Percentiles rank a stretch among this genome's conserved stretches.
Conservation (phyloP, 495 filamentous ascomycete species). For the Xylaria intraflava region DNA sequence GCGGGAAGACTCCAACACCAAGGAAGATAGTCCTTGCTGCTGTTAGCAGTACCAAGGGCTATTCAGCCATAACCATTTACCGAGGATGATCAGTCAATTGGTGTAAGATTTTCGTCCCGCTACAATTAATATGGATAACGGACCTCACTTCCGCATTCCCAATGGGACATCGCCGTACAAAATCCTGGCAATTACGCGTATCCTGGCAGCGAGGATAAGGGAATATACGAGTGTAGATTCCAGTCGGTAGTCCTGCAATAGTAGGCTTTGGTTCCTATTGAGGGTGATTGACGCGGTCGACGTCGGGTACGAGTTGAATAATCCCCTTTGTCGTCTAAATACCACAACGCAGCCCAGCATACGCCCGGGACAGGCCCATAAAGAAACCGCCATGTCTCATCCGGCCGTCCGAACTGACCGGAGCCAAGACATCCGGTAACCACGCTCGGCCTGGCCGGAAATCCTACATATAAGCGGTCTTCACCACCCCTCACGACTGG, state of each 20-base stretch:
- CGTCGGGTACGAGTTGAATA: no score
- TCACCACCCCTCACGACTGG: background rate
- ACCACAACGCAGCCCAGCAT: background rate
- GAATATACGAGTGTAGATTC: background rate
- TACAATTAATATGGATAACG: background rate
- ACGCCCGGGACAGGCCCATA: background rate
- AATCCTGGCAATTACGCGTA: no score
- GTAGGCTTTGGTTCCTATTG: background rate
- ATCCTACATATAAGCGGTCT: background rate
- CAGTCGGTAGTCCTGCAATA: background rate
- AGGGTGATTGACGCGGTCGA: background rate
- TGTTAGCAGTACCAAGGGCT: no score
- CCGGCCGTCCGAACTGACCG: background rate
- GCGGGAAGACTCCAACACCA: background rate
- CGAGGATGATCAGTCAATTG: constrained; percentile 2
- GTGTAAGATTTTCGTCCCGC: background rate
- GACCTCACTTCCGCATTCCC: constrained; percentile 4
- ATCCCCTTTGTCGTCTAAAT: no score
- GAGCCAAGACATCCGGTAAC: constrained; percentile 4
- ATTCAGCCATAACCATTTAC: no score
- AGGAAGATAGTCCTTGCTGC: no score
- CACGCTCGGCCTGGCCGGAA: background rate
- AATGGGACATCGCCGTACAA: background rate
- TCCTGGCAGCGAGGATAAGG: background rate
- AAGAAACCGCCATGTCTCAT: background rate